Percentiles rank a stretch among this genome's conserved stretches.
These are phyloP conservation scores for Mucor indicus DNA, from an alignment of 371 early-diverging fungal species.

Conservation along the genomic window DNA sequence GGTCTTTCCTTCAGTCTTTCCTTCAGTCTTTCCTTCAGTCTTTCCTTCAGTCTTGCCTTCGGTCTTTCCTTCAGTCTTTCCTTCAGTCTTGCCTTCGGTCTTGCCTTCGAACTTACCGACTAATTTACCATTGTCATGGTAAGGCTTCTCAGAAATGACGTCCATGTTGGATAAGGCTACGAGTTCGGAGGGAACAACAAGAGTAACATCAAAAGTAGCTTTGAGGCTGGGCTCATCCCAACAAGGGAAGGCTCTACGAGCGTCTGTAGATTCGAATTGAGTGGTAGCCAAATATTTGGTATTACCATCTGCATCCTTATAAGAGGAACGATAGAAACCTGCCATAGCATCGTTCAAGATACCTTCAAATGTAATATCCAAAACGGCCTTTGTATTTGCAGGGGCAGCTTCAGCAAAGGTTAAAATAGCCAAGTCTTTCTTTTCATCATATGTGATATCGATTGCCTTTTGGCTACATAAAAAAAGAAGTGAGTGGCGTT, in stretches of 20 bases:
- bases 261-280: slow-evolving; percentile 93
- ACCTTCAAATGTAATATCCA: slow-evolving; percentile 73
- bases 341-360: slow-evolving; percentile 82
- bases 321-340: slow-evolving; percentile 85
- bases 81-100: slow-evolving; percentile 28
- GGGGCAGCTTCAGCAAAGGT: slow-evolving; percentile 65
- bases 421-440: slow-evolving; percentile 70
- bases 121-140: slow-evolving; percentile 25
- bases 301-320: slow-evolving; percentile 71
- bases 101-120: slow-evolving; percentile 19
- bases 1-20: slow-evolving; percentile 22
- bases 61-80: slow-evolving; percentile 20
- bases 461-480: slow-evolving; percentile 61
- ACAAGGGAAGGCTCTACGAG: slow-evolving; percentile 91
- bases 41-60: slow-evolving; percentile 26
- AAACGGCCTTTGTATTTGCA: slow-evolving; percentile 63
- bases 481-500: neutral
- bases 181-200: slow-evolving; percentile 68
- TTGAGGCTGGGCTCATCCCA: slow-evolving; percentile 90
- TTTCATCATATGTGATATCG: slow-evolving; percentile 60
- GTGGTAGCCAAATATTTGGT: slow-evolving; percentile 80
- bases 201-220: slow-evolving; percentile 85
- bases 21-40: slow-evolving; percentile 27
- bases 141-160: slow-evolving; percentile 55
- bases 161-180: slow-evolving; percentile 90